Base-by-base conservation (phyloP, 305 asterid species). In the Plantago coronopus region DNA sequence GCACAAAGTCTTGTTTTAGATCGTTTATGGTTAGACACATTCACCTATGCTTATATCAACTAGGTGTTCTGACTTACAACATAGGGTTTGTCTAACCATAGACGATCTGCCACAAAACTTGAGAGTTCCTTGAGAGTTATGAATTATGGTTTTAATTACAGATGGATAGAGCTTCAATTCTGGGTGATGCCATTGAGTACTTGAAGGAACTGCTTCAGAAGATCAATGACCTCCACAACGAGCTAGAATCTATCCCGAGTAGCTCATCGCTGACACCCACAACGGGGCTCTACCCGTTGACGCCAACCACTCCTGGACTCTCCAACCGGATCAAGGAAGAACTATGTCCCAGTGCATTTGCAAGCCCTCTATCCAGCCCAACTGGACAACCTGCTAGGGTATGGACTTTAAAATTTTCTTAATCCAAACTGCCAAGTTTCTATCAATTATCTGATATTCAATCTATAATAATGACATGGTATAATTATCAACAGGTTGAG, bases 131-230 rank as follows among this genome's bases (percentile, higher is more conserved):
- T 43, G 3, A 19, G 18, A 21, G 3, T 22, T 11, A 27, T 25
- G 29, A 16, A 53, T 19, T 18, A 31, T 19, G 10, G 22, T 10
- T 14, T 18, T 57, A 10, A 17, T 38, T 57, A 50, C 62, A 85
- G 94, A 85, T 85, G 89, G 94, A 85, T 73, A 83, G 86, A 68
- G 87, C 87, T 48, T 85, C 94, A 29, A 85, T 85, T 51, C 84
- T 85, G 45, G 94, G 85, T 18, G 94, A 85, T 66, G 84, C 94
- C 17, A 72, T 82, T 21, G 89, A 79, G 37, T 82, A 82, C 70
- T 67, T 84, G 48, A 84, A 80, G 68, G 93, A 82, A 63, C 85
- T 84, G 59, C 50, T 79, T 63, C 85, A 85, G 69, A 73, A 72
- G 71, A 82, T 82, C 70, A 80, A 85, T 64, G 80, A 80, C 65